Conservation (phyloP, 208 protist genomes). For the Leishmania guyanensis region DNA sequence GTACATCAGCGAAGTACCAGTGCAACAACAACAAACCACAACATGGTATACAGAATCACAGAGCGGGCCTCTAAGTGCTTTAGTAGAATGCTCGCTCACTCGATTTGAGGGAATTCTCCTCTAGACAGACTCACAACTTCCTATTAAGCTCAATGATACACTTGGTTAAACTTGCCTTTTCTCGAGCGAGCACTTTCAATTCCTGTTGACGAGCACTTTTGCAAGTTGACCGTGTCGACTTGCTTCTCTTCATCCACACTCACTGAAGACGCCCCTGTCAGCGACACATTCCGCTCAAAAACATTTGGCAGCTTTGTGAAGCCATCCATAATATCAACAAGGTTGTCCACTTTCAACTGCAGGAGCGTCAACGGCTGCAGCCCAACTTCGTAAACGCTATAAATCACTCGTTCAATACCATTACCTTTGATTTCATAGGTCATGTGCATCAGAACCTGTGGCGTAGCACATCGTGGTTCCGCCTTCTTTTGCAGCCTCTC, state of each 20-base stretch:
- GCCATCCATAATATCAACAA: conserved; percentile 54
- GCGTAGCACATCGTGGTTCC: not conserved
- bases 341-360: conserved; percentile 60
- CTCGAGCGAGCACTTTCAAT: not conserved
- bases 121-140: not conserved
- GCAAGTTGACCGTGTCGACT: not conserved
- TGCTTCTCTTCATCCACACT: not conserved
- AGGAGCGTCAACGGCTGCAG: not conserved
- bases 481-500: conserved; percentile 12
- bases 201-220: not conserved
- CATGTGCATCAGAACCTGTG: conserved; percentile 33
- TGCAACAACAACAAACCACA: not conserved
- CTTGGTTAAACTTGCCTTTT: conserved; percentile 21
- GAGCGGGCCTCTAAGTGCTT: not conserved
- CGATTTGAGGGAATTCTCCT: not conserved
- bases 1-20: not conserved
- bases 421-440: conserved; percentile 12
- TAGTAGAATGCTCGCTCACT: too few species aligned
- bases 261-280: too few species aligned
- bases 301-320: conserved; percentile 52
- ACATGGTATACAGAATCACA: not conserved
- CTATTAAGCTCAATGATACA: conserved; percentile 15
- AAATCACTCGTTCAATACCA: conserved; percentile 15
- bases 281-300: conserved; percentile 28
- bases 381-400: conserved; percentile 13